Evolutionary conservation across 2,329 filamentous ascomycete species (phyloP), one percentile per base, ranked within the genome.

Genomic region (Thielaviopsis populi): DNA sequence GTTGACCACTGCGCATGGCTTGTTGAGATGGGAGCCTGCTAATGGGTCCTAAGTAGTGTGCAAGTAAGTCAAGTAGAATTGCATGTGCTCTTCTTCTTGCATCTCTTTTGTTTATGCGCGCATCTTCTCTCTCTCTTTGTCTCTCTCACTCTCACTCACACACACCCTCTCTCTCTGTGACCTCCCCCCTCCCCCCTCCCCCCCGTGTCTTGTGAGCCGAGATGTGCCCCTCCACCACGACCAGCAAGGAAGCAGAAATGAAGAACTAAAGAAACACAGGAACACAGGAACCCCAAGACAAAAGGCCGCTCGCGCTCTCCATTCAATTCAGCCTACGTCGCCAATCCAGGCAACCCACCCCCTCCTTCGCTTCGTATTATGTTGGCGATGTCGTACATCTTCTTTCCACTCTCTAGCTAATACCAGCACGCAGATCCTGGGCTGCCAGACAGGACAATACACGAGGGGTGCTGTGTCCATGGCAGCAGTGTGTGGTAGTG

Each of bases 1-100:
- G 63, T 65, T 30, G 41, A 27, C 62, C 56, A 64, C 56, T 64
- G 62, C 62, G 56, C 62, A 64, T 64, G 62, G 56, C 43, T 54
- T 43, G 63, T 54, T 54, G 46, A 13, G 2, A 27, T 33, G 8
- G 1, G 1, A 2, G 37, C 2, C 15, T 27, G 58, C 24, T 59
- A 42, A 59, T 37, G 11, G 7, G 10, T 11, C 42, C 13, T 8
- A 40, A 17, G 37, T 11, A 15, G 13, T 2, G 1, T 15, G 8
- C n/a, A n/a, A n/a, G n/a, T n/a, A n/a, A n/a, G n/a, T n/a, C n/a
- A n/a, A n/a, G n/a, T n/a, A n/a, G n/a, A n/a, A n/a, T n/a, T n/a
- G n/a, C n/a, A n/a, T n/a, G n/a, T n/a, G n/a, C n/a, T n/a, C 17
- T 22, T 41, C 24, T 41, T 41, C 30, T 17, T 41, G 8, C 40